These are phyloP conservation scores for Septoria linicola DNA, from an alignment of 2,329 filamentous ascomycete genomes.

Conservation along the genomic window DNA sequence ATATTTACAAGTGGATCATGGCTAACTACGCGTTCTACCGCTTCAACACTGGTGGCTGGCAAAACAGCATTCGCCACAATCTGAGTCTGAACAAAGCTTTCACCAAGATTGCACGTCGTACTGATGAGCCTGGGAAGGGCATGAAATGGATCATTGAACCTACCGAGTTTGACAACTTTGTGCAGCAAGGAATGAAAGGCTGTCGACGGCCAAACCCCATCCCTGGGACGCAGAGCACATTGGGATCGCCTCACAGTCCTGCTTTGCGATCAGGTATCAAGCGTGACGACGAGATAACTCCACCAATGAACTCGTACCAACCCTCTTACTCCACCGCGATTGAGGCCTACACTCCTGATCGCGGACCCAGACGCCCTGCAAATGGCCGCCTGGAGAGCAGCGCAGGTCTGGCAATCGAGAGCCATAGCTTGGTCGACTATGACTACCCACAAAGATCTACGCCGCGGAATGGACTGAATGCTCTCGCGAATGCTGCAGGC, in stretches of 20 bases:
- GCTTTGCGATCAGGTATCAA: slow-evolving; percentile 53
- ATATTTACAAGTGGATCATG: slow-evolving; percentile 93
- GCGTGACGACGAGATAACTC: slow-evolving; percentile 42
- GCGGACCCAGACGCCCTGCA: slow-evolving; percentile 46
- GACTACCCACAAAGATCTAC: slow-evolving; percentile 35
- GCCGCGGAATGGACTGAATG: slow-evolving; percentile 38
- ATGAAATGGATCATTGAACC: slow-evolving; percentile 98
- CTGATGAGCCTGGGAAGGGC: slow-evolving; percentile 94
- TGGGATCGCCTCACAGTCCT: slow-evolving; percentile 53
- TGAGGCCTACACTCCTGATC: slow-evolving; percentile 56
- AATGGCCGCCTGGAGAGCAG: slow-evolving; percentile 27
- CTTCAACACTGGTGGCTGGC: slow-evolving; percentile 83
- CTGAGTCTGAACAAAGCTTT: slow-evolving; percentile 93
- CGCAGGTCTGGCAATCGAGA: slow-evolving; percentile 36
- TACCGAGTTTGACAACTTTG: slow-evolving; percentile 82
- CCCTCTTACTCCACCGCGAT: slow-evolving; percentile 49
- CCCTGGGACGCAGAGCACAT: slow-evolving; percentile 38
- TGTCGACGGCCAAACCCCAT: slow-evolving; percentile 42
- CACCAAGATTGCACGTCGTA: slow-evolving; percentile 85
- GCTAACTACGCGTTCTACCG: slow-evolving; percentile 91
- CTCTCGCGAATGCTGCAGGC: slow-evolving; percentile 39
- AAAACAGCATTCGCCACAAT: slow-evolving; percentile 98
- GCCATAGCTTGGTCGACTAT: slow-evolving; percentile 30
- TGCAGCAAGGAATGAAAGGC: slow-evolving; percentile 61
- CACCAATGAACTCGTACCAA: slow-evolving; percentile 42